Conservation (phyloP, 2,329 filamentous ascomycete species). For the Microsporum canis region DNA sequence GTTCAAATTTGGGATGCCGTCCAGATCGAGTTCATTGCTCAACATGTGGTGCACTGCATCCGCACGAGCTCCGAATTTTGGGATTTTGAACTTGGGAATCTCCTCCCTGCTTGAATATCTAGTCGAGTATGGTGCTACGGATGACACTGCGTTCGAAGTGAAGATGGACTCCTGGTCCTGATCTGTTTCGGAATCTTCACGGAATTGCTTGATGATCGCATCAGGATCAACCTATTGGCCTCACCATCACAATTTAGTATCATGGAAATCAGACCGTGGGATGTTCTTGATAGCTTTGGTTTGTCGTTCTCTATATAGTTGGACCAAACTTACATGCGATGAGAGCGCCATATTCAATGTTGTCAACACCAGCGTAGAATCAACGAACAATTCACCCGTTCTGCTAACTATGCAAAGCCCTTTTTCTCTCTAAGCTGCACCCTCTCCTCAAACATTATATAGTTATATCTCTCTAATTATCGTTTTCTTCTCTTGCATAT, state of each 20-base stretch:
- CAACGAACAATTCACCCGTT: too few species aligned
- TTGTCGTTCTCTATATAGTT: not conserved
- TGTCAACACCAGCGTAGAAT: not conserved
- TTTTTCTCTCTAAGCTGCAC: too few species aligned
- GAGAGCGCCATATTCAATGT: slow-evolving; percentile 6
- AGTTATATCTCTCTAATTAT: not conserved
- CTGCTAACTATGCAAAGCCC: too few species aligned
- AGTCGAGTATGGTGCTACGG: slow-evolving; percentile 25
- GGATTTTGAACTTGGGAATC: slow-evolving; percentile 26
- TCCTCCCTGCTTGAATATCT: slow-evolving; percentile 24
- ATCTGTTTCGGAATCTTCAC: slow-evolving; percentile 16
- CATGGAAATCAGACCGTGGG: not conserved
- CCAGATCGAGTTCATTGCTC: slow-evolving; percentile 52
- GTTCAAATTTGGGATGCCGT: slow-evolving; percentile 57
- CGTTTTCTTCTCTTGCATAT: not conserved
- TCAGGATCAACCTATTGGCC: slow-evolving; percentile 20
- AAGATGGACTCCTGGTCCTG: slow-evolving; percentile 19
- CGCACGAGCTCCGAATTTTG: slow-evolving; percentile 28
- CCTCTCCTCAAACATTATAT: too few species aligned
- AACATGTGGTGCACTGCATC: slow-evolving; percentile 56
- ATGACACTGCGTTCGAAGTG: slow-evolving; percentile 18
- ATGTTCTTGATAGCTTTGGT: not conserved
- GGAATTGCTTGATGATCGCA: slow-evolving; percentile 19
- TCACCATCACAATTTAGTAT: not conserved
- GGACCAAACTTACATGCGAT: slow-evolving; percentile 7